These are phyloP conservation scores for Rhizoclosmatium globosum DNA, from an alignment of 192 early-diverging fungal genomes.

Conservation along the genomic window DNA sequence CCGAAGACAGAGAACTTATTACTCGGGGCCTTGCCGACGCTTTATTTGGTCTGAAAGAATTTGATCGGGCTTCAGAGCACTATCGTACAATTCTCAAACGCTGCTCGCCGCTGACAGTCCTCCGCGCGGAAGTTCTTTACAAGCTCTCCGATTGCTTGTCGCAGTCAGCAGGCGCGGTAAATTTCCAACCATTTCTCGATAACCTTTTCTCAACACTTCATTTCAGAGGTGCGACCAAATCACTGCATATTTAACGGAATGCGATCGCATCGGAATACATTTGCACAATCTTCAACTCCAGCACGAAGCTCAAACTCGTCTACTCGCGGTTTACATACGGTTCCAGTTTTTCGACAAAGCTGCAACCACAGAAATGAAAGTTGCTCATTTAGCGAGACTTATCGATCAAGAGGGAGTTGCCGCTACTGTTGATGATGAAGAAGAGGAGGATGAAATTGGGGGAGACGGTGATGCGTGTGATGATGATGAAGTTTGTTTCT, in stretches of 20 bases:
- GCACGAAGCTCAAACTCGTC: slow-evolving; percentile 15
- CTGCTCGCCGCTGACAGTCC: slow-evolving; percentile 2
- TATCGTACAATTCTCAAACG: slow-evolving; percentile 5
- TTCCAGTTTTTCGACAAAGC: slow-evolving; percentile 20
- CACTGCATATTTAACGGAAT: slow-evolving; percentile 14
- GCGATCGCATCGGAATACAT: slow-evolving; percentile 33
- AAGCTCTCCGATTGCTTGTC: slow-evolving; percentile 16
- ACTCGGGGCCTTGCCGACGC: slow-evolving; percentile 21
- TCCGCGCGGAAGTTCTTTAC: slow-evolving; percentile 23
- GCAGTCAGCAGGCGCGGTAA: background rate
- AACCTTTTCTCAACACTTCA: background rate
- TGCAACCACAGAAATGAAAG: background rate
- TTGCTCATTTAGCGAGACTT: background rate
- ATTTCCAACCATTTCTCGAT: background rate
- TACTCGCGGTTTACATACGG: background rate
- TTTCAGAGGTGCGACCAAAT: slow-evolving; percentile 9
- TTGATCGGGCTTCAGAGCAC: background rate
- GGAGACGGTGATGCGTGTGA: background rate
- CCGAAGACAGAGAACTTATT: slow-evolving; percentile 5
- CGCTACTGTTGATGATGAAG: background rate
- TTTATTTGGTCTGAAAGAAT: background rate
- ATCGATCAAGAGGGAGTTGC: slow-evolving; percentile 1
- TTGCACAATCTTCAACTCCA: slow-evolving; percentile 12
- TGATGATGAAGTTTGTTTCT: background rate
- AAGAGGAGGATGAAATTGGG: slow-evolving; percentile 11